These are phyloP conservation scores for Boechera stricta DNA, from an alignment of 345 rosid genomes.

Conservation along the genomic window DNA sequence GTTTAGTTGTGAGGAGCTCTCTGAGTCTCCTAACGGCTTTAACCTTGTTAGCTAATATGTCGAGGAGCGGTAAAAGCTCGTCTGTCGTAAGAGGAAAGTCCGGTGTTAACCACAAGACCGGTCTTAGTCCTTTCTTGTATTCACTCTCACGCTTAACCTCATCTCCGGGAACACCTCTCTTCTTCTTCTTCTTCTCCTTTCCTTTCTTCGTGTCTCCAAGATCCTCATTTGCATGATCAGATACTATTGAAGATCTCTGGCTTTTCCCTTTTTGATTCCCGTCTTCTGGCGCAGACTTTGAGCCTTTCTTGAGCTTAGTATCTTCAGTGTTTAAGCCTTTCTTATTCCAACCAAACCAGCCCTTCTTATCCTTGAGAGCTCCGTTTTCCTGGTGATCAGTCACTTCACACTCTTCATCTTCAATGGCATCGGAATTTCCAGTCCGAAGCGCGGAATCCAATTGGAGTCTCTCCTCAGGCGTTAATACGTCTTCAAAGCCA, in stretches of 20 bases:
- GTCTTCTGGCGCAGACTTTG: constrained; percentile 76
- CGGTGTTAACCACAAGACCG: constrained; percentile 94
- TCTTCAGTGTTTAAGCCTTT: constrained; percentile 78
- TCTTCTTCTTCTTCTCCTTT: constrained; percentile 85
- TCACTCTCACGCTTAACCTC: constrained; percentile 86
- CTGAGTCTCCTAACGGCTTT: constrained; percentile 96
- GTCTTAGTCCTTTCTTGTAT: constrained; percentile 93
- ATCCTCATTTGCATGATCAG: constrained; percentile 68
- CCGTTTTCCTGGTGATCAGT: constrained; percentile 63
- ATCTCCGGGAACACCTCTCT: constrained; percentile 62
- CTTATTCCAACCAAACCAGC: constrained; percentile 96
- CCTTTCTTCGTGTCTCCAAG: constrained; percentile 64
- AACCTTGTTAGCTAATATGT: constrained; percentile 96
- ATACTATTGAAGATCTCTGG: constrained; percentile 54
- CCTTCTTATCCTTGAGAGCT: constrained; percentile 78
- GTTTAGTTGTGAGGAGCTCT: constrained; percentile 96
- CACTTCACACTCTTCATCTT: constrained; percentile 74
- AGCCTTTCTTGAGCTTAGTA: constrained; percentile 70
- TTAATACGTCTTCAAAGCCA: constrained; percentile 79
- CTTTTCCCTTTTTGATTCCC: constrained; percentile 63
- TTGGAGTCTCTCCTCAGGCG: constrained; percentile 90
- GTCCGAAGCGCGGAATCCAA: constrained; percentile 73
- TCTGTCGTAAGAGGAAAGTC: constrained; percentile 92
- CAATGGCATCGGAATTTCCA: constrained; percentile 68
- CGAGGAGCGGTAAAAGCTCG: constrained; percentile 92